These are phyloP conservation scores for Coniochaeta sp. DNA, from an alignment of 2,329 filamentous ascomycete species.

Conservation along the genomic window DNA sequence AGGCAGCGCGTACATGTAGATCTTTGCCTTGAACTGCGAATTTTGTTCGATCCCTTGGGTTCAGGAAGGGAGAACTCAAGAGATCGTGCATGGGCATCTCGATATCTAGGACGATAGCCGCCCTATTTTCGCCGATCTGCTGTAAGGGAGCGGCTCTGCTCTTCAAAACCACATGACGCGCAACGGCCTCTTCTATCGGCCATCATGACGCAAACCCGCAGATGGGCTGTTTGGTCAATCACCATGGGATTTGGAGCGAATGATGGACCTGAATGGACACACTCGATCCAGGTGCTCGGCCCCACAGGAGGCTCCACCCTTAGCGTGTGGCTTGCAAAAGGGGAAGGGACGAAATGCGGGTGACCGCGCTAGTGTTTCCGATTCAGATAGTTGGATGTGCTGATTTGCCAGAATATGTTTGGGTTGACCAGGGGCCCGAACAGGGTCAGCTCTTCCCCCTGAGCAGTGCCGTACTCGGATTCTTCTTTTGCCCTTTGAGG, in stretches of 20 bases:
- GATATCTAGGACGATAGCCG: background rate
- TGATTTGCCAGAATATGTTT: constrained; percentile 17
- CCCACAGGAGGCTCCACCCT: background rate
- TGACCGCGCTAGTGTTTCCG: constrained; percentile 29
- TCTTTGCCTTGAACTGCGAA: too few relatives aligned
- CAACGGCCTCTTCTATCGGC: background rate
- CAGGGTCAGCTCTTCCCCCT: background rate
- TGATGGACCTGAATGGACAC: background rate
- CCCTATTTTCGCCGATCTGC: background rate
- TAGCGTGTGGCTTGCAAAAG: background rate
- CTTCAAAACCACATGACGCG: background rate
- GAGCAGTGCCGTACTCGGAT: background rate
- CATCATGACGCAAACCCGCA: background rate
- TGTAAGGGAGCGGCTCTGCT: too few relatives aligned
- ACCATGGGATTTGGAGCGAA: background rate
- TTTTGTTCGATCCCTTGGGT: background rate
- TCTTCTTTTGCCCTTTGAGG: background rate
- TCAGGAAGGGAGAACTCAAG: background rate
- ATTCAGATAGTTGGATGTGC: constrained; percentile 8
- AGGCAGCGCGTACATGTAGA: too few relatives aligned
- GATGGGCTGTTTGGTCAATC: background rate
- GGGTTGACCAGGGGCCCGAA: constrained; percentile 7
- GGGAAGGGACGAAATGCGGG: constrained; percentile 13
- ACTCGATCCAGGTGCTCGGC: background rate
- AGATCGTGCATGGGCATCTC: background rate